Conservation (phyloP, 176 grass and related monocot genomes). For the Typha latifolia region DNA sequence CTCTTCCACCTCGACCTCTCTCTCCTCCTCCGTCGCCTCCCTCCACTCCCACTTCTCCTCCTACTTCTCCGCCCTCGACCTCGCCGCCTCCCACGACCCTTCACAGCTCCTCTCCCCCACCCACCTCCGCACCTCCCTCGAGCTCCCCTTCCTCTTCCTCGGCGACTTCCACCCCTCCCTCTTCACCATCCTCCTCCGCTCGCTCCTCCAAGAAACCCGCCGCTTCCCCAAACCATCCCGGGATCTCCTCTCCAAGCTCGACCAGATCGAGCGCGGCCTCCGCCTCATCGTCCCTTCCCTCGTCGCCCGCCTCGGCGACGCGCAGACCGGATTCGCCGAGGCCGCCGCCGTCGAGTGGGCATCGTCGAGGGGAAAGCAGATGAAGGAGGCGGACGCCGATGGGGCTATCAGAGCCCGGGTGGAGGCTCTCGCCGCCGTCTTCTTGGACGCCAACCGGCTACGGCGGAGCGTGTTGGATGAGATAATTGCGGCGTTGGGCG, state of each 20-base stretch:
- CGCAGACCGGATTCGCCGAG: slow-evolving; percentile 33
- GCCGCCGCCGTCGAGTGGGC: slow-evolving; percentile 19
- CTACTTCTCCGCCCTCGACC: slow-evolving; percentile 50
- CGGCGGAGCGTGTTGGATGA: slow-evolving; percentile 47
- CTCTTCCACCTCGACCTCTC: slow-evolving; percentile 21
- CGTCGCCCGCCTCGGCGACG: slow-evolving; percentile 48
- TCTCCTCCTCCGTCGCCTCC: slow-evolving; percentile 31
- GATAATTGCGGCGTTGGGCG: slow-evolving; percentile 40
- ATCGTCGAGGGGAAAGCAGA: neutral
- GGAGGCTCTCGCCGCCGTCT: slow-evolving; percentile 29
- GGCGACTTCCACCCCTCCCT: slow-evolving; percentile 56
- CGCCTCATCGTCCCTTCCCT: slow-evolving; percentile 36
- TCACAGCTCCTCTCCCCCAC: slow-evolving; percentile 29
- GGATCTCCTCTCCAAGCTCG: neutral
- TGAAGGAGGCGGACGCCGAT: neutral
- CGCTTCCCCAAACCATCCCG: slow-evolving; percentile 21
- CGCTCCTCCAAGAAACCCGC: slow-evolving; percentile 29
- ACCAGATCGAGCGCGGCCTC: slow-evolving; percentile 52
- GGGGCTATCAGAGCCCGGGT: neutral
- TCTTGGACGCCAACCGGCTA: slow-evolving; percentile 43
- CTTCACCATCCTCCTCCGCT: slow-evolving; percentile 39
- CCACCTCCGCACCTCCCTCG: slow-evolving; percentile 42
- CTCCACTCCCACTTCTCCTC: slow-evolving; percentile 52
- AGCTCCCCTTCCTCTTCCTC: slow-evolving; percentile 57
- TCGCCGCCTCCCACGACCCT: slow-evolving; percentile 43